phyloP scores from a whole-genome alignment of 1,139 yeast genomes.

The Insectozyma bohioensis region DNA sequence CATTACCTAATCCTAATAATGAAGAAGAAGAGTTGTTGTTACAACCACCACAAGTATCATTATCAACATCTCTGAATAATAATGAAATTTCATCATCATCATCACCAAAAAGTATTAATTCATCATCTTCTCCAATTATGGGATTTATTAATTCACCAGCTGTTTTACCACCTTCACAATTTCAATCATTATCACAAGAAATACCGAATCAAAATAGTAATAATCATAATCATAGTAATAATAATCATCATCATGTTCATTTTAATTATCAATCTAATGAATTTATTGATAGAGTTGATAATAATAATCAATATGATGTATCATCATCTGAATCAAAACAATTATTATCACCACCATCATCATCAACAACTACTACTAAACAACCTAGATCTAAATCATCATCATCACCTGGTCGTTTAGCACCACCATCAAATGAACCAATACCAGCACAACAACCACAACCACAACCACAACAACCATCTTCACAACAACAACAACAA shows the following conservation, averaged over 20 bases:
- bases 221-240: no score
- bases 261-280: neutral
- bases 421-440: constrained; percentile 3
- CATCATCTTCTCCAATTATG: constrained; percentile 7
- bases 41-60: no score
- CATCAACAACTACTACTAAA: constrained; percentile 1
- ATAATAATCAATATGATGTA: no score
- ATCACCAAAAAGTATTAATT: no score
- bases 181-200: constrained; percentile 1
- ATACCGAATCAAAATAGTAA: neutral
- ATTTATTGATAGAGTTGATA: no score
- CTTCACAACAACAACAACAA: constrained; percentile 1
- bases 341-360: constrained; percentile 1
- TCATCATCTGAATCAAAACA: neutral
- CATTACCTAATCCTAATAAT: constrained; percentile 8
- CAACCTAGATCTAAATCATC: neutral
- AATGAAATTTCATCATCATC: no score
- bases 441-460: constrained; percentile 6
- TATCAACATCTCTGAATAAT: no score
- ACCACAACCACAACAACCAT: constrained; percentile 3
- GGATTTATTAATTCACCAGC: constrained; percentile 9
- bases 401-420: neutral
- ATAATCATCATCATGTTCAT: no score
- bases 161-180: neutral
- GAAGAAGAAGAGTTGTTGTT: no score